These are phyloP conservation scores for Marchantia paleacea DNA, from an alignment of 225 moss, liverwort and hornwort genomes.

Conservation along the genomic window DNA sequence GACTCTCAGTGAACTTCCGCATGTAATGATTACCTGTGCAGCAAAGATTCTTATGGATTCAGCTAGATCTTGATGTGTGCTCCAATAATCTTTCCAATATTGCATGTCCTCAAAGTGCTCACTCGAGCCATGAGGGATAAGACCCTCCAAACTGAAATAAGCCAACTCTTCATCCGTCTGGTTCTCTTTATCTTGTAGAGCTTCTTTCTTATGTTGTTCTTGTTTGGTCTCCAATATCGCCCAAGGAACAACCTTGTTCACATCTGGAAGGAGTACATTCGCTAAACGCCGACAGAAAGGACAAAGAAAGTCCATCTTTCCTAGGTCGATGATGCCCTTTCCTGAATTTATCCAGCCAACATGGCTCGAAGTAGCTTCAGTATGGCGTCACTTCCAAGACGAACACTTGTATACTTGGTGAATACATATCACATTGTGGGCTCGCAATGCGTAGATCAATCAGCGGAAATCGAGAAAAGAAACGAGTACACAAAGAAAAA, in stretches of 20 bases:
- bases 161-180: slow-evolving; percentile 45
- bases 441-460: not conserved
- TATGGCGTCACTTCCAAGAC: not conserved
- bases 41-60: slow-evolving; percentile 44
- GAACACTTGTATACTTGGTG: not conserved
- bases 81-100: slow-evolving; percentile 52
- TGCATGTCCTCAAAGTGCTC: slow-evolving; percentile 24
- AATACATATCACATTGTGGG: not conserved
- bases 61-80: slow-evolving; percentile 29
- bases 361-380: slow-evolving; percentile 3
- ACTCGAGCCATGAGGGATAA: slow-evolving; percentile 23
- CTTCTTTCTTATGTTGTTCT: slow-evolving; percentile 36
- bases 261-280: slow-evolving; percentile 84
- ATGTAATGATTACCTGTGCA: slow-evolving; percentile 35
- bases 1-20: not conserved
- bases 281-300: slow-evolving; percentile 94
- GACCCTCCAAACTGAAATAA: slow-evolving; percentile 26
- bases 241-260: slow-evolving; percentile 63
- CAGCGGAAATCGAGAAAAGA: not conserved
- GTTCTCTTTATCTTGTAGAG: slow-evolving; percentile 24
- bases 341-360: slow-evolving; percentile 47
- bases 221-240: slow-evolving; percentile 43
- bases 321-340: slow-evolving; percentile 75
- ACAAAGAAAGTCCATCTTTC: slow-evolving; percentile 78
- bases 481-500: not conserved